phyloP scores from a whole-genome alignment of 305 asterid species.

The Solanum aculeatissimum region DNA sequence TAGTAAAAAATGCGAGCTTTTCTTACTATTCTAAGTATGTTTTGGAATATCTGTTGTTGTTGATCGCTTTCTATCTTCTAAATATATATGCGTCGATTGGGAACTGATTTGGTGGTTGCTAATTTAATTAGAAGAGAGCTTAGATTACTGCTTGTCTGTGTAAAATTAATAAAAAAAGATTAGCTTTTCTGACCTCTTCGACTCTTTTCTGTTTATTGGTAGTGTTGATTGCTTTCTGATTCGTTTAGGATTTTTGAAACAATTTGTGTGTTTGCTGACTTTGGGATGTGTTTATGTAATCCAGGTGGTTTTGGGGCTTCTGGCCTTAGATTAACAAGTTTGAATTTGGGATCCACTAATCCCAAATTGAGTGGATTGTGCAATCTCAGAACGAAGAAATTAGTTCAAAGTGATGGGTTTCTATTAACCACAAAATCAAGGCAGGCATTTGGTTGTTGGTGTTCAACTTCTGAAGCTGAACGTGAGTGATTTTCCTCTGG shows the following conservation, averaged over 20 bases:
- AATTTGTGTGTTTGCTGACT: background rate
- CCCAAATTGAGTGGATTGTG: conserved; percentile 30
- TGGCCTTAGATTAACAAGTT: conserved; percentile 34
- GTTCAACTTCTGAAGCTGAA: conserved; percentile 27
- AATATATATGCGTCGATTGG: background rate
- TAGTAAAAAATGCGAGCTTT: background rate
- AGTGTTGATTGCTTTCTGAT: background rate
- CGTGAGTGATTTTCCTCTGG: conserved; percentile 21
- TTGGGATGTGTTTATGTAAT: conserved; percentile 5
- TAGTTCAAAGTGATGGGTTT: conserved; percentile 33
- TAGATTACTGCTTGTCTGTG: background rate
- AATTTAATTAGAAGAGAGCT: background rate
- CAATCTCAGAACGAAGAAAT: conserved; percentile 15
- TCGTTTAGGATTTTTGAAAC: background rate
- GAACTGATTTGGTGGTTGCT: background rate
- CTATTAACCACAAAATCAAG: conserved; percentile 22
- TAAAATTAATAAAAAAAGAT: background rate
- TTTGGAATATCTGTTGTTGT: background rate
- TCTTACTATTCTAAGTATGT: background rate
- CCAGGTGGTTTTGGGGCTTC: conserved; percentile 65
- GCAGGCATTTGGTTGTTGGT: conserved; percentile 25
- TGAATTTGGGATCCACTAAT: conserved; percentile 31
- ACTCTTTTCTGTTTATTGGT: background rate
- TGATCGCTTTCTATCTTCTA: background rate
- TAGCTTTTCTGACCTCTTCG: background rate